Percentiles rank a stretch among this genome's conserved stretches.
Evolutionary conservation across 495 filamentous ascomycete species (phyloP).

Genomic region (Penicillium ucsense): DNA sequence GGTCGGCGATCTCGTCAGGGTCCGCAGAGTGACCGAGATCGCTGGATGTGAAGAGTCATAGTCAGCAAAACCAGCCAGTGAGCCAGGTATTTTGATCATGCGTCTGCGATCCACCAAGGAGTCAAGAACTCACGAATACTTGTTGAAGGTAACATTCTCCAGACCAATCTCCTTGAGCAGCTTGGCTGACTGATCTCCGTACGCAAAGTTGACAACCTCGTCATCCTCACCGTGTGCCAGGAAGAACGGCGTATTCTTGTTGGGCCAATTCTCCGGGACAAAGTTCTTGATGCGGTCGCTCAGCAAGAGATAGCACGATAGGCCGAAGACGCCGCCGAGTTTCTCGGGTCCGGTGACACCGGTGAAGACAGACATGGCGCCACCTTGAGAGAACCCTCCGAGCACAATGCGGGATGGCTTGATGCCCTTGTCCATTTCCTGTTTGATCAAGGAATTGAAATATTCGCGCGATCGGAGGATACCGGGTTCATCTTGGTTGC

Average conservation of each 20-base stretch:
- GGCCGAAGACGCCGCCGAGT: constrained; percentile 77
- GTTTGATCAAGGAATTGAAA: constrained; percentile 72
- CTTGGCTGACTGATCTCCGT: constrained; percentile 57
- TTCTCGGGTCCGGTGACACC: constrained; percentile 65
- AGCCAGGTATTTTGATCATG: no score
- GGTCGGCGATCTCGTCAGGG: constrained; percentile 68
- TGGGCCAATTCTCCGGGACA: constrained; percentile 53
- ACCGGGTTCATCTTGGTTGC: constrained; percentile 67
- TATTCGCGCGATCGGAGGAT: constrained; percentile 63
- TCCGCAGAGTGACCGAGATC: constrained; percentile 68
- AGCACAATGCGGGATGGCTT: constrained; percentile 73
- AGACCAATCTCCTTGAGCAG: constrained; percentile 54
- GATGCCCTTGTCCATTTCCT: constrained; percentile 76
- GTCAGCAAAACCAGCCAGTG: constrained; percentile 5
- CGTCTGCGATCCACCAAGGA: not conserved
- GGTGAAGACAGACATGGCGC: constrained; percentile 50
- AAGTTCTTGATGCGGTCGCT: constrained; percentile 59
- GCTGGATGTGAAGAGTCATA: constrained; percentile 21
- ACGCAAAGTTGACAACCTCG: constrained; percentile 54
- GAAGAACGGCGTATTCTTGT: constrained; percentile 76
- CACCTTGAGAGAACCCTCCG: constrained; percentile 57
- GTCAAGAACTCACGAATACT: constrained; percentile 52
- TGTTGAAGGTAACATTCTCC: constrained; percentile 60
- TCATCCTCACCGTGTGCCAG: constrained; percentile 78
- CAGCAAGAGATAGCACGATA: constrained; percentile 75